These are phyloP conservation scores for Effrenium voratum DNA, from an alignment of 73 alveolate genomes.

Conservation along the genomic window DNA sequence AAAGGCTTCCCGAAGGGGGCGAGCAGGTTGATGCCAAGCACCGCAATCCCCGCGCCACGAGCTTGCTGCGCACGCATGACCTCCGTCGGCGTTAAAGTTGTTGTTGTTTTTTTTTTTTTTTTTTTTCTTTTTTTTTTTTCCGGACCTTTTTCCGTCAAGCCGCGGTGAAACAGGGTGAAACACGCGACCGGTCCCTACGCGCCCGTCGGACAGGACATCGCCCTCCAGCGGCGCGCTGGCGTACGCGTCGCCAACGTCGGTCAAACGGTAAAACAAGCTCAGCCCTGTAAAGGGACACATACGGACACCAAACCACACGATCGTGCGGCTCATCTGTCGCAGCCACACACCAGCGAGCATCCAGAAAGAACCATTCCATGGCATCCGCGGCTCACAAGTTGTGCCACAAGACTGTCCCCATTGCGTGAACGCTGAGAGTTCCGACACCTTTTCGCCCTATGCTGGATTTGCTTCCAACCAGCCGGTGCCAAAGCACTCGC, in stretches of 20 bases:
- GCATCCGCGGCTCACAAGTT: not conserved
- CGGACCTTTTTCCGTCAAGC: no score
- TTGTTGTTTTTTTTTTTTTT: no score
- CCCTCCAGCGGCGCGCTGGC: not conserved
- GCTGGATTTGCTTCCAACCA: no score
- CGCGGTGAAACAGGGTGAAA: not conserved
- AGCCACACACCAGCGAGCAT: not conserved
- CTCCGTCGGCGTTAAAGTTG: no score
- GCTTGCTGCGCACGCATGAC: not conserved
- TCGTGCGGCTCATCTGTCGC: slow-evolving; percentile 8
- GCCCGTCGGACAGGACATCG: not conserved
- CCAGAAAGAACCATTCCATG: not conserved
- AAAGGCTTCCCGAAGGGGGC: not conserved
- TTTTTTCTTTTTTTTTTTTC: no score
- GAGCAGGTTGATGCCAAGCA: not conserved
- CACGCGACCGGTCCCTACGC: not conserved
- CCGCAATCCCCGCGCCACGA: not conserved
- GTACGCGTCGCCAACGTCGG: not conserved
- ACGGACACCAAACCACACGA: not conserved
- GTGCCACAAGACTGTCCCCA: not conserved
- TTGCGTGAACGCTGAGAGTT: no score
- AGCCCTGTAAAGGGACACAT: not conserved
- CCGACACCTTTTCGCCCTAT: no score
- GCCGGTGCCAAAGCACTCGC: no score
- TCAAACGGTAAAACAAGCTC: not conserved